Base-by-base conservation (phyloP, 768 basidiomycete genomes). In the Amanita inopinata region DNA sequence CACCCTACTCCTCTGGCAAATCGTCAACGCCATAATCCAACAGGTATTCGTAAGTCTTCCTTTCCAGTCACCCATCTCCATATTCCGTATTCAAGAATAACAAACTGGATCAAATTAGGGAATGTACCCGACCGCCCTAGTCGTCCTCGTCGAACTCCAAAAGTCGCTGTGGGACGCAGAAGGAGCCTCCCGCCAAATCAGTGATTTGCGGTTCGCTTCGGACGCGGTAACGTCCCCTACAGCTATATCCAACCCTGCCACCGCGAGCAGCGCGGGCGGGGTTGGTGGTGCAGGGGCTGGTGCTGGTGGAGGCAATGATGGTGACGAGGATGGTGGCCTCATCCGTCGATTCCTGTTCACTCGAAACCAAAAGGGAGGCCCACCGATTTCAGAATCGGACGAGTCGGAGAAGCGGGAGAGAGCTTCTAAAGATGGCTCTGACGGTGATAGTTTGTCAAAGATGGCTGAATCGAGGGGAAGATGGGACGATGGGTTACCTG, bases 81-180 rank as follows among this genome's bases (percentile, higher is more conserved):
- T 33, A 22, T 11, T 19, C 10, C 4, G 17, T 18, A 1, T 3
- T 20, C 27, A 32, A 9, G 12, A 9, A 19, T 20, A 12, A 27
- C 23, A 39, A 25, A 27, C 15, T 10, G 4, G 19, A 28, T 35
- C 2, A 14, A 22, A 19, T 4, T 22, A 41, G 40, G 40, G 40
- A 14, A 41, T 41, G 40, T 41, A 41, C 20, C 40, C 40, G 15
- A 41, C 40, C 4, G 40, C 30, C 6, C 28, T 41, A 4, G 40
- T 41, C 5, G 40, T 41, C 12, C 40, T 41, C 19, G 40, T 41
- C 19, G 19, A 41, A 14, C 28, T 41, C 5, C 31, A 41, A n/a
- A 41, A 20, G 15, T 41, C 40, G 10, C 33, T 41, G 20, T 41
- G 40, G 40, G 40, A 41, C 17, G 33, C 40, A 3, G 32, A 24